A percentile compares a stretch with the other conserved stretches of the same genome.
Evolutionary conservation across 192 early-diverging fungal genomes (phyloP).

Genomic region (Coemansia sp.): DNA sequence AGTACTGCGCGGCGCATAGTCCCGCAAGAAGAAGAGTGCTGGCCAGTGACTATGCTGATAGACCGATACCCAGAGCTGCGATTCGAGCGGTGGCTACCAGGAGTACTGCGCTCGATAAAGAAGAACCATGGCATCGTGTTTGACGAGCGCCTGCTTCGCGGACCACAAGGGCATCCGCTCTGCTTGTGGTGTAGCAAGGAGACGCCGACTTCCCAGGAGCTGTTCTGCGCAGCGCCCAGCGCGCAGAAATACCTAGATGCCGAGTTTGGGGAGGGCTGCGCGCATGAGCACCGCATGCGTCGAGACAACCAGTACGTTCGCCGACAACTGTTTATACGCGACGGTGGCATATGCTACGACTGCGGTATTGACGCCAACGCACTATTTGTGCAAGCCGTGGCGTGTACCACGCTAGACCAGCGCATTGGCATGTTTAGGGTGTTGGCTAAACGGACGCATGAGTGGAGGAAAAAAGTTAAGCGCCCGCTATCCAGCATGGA

Average conservation of each 20-base stretch:
- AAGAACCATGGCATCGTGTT: slow-evolving; percentile 19
- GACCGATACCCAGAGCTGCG: slow-evolving; percentile 47
- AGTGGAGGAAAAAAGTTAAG: slow-evolving; percentile 36
- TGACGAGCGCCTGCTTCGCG: slow-evolving; percentile 46
- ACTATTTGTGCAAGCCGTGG: slow-evolving; percentile 23
- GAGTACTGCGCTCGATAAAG: slow-evolving; percentile 21
- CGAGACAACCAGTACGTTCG: slow-evolving; percentile 51
- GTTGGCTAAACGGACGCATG: slow-evolving; percentile 29
- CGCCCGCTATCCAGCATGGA: slow-evolving; percentile 37
- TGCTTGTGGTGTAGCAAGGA: slow-evolving; percentile 54
- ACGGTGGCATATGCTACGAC: slow-evolving; percentile 43
- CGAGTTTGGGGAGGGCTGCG: slow-evolving; percentile 45
- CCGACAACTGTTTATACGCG: slow-evolving; percentile 44
- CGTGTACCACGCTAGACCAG: slow-evolving; percentile 29
- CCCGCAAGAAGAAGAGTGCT: slow-evolving; percentile 40
- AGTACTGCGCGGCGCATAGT: slow-evolving; percentile 33
- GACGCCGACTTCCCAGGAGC: slow-evolving; percentile 3
- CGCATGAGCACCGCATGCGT: slow-evolving; percentile 53
- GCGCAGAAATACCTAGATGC: not conserved
- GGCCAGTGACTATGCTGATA: slow-evolving; percentile 41
- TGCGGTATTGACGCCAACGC: slow-evolving; percentile 44
- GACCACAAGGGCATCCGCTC: slow-evolving; percentile 28
- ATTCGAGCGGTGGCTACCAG: slow-evolving; percentile 48
- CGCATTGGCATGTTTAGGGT: slow-evolving; percentile 20
- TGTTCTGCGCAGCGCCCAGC: slow-evolving; percentile 35